A percentile compares a stretch with the other conserved stretches of the same genome.
Conservation (phyloP, 2,329 filamentous ascomycete species). For the Verticillium nubilum region DNA sequence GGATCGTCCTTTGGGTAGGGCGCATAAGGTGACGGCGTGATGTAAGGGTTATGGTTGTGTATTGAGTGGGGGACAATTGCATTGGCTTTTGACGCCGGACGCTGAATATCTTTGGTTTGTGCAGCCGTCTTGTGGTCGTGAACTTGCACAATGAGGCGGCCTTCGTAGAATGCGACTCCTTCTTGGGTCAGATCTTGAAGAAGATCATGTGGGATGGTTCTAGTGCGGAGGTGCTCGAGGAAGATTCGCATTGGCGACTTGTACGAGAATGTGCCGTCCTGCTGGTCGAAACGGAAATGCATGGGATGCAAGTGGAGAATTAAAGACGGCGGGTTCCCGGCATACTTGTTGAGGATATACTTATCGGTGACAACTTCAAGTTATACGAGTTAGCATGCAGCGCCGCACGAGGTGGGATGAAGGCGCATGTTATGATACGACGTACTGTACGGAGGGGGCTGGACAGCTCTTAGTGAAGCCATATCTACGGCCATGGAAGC, state of each 20-base stretch:
- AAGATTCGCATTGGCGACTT: constrained; percentile 83
- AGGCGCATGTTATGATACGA: neutral
- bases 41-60: constrained; percentile 84
- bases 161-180: constrained; percentile 83
- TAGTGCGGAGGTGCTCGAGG: constrained; percentile 68
- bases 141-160: constrained; percentile 90
- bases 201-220: constrained; percentile 85
- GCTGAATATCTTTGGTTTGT: constrained; percentile 54
- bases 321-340: constrained; percentile 71
- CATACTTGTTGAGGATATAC: constrained; percentile 80
- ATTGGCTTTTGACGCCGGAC: constrained; percentile 46
- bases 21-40: constrained; percentile 83
- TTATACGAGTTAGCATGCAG: neutral
- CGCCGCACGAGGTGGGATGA: neutral
- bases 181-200: constrained; percentile 68
- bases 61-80: constrained; percentile 72
- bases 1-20: constrained; percentile 57
- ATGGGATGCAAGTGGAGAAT: constrained; percentile 79
- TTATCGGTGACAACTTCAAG: constrained; percentile 63
- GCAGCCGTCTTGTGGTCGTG: constrained; percentile 73
- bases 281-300: constrained; percentile 88
- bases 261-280: constrained; percentile 88
- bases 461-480: constrained; percentile 26
- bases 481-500: constrained; percentile 41
- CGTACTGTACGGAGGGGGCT: constrained; percentile 50